Base-by-base conservation (phyloP, 768 basidiomycete species). In the Clavaria fumosa region DNA sequence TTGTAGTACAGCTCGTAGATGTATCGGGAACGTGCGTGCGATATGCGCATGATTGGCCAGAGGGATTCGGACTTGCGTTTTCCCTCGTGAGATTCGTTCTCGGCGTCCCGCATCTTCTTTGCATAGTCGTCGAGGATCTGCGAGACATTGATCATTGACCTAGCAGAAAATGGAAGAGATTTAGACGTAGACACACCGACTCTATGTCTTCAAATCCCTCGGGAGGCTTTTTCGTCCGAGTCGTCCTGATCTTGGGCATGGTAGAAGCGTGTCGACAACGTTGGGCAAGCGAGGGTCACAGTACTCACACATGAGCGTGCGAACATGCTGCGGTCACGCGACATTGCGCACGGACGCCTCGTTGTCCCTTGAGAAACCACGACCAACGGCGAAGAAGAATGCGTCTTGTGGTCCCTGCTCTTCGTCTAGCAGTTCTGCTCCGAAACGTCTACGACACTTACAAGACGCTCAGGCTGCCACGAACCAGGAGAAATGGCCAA, bases 1-100 rank as follows among this genome's bases (percentile, higher is more conserved):
- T 96, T 93, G 65, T 97, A 96, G 62, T 95, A 97, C 43, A 97
- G 69, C 58, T 99, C 95, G 52, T 97, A 97, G 41, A 99, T 86
- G 58, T 96, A 96, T 47, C 89, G 69, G 31, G 91, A 93, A 27
- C 95, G 79, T 7, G 91, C 81, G 59, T 99, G 95, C 14, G 88
- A 83, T 52, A 97, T 89, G 23, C 89, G 78, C 90, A 97, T 97
- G 43, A 99, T 95, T 30, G 93, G 89, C 93, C 95, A 91, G 26
- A 89, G 57, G 4, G 82, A 82, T 60, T 90, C 88, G 18, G 79
- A 73, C 59, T 83, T 89, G 55, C 90, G 85, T 57, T 99, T 97
- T 45, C 95, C 95, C 56, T 99, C 95, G 55, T 99, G 95, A 2
- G 80, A 78, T 61, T 99, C 95, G 52, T 91, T 95, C 67, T 99